phyloP scores from a whole-genome alignment of 1,139 yeast species.

The Blastobotrys elegans region DNA sequence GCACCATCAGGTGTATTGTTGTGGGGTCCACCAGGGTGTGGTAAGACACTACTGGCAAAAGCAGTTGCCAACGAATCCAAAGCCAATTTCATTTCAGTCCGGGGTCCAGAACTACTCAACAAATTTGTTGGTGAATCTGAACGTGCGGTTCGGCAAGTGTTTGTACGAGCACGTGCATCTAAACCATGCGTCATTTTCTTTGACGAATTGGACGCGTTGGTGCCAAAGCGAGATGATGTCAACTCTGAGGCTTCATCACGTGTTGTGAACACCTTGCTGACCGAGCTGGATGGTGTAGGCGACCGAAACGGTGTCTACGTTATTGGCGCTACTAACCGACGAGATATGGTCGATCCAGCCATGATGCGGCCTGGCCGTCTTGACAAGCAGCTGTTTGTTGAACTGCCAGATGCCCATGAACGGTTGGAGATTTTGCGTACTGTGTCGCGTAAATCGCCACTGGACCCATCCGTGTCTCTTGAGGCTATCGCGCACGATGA shows the following conservation, averaged over 20 bases:
- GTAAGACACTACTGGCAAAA: constrained; percentile 88
- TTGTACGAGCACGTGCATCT: constrained; percentile 88
- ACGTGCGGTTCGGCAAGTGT: constrained; percentile 80
- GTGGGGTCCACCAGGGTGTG: constrained; percentile 99
- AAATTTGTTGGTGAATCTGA: constrained; percentile 95
- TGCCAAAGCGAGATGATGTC: constrained; percentile 86
- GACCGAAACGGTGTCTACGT: constrained; percentile 92
- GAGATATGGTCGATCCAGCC: constrained; percentile 98
- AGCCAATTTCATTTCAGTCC: constrained; percentile 83
- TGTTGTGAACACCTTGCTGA: constrained; percentile 88
- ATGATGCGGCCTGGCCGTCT: constrained; percentile 96
- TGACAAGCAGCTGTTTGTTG: constrained; percentile 89
- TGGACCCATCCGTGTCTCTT: constrained; percentile 60
- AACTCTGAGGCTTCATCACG: constrained; percentile 84
- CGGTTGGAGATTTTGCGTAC: constrained; percentile 77
- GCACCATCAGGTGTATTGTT: constrained; percentile 96
- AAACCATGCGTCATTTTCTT: constrained; percentile 89
- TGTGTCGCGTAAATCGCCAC: constrained; percentile 69
- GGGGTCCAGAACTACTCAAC: constrained; percentile 92
- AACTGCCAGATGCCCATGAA: constrained; percentile 74
- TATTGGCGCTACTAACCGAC: constrained; percentile 94
- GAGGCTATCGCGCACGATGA: constrained; percentile 61
- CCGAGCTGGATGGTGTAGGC: constrained; percentile 91
- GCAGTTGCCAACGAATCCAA: constrained; percentile 96
- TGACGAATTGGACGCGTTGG: constrained; percentile 93